Base-by-base conservation (phyloP, 345 rosid genomes). In the Ceriops decandra region DNA sequence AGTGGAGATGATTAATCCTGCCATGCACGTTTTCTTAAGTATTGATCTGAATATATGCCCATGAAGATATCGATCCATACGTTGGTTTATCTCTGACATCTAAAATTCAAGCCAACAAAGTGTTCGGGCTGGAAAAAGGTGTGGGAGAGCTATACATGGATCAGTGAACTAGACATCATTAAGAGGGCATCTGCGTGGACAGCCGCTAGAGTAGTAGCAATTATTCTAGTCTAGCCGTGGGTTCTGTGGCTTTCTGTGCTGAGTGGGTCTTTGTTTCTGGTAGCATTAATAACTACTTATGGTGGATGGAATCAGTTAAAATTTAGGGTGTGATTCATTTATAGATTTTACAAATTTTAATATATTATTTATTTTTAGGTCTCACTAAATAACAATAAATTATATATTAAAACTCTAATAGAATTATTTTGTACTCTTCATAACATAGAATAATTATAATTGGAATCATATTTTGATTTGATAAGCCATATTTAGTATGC, bases 81-180 rank as follows among this genome's bases (percentile, higher is more conserved):
- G 16, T 42, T 11, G 47, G 73, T 81, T 76, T 81, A 53, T 22
- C 20, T 63, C 53, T 27, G 52, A 71, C 42, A 72, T 53, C 67
- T 60, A 70, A 65, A 56, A 60, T 59, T 60, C 38, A 38, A 67
- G 22, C 38, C 38, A 52, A 28, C 28, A 22, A 21, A 59, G 31
- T 26, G 38, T 46, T 42, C 72, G 79, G 77, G 33, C 64, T 72
- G 9, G n/a, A 53, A 71, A 57, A 71, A 57, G 22, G 53, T 58
- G 69, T 38, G 36, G 58, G 57, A 69, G 49, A 71, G 10, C 64
- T 31, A 46, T 60, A 27, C 30, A 72, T 61, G 60, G 64, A 76
- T 54, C 67, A 62, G 70, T 0, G 47, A 42, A 16, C 46, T 52
- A 6, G 79, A 64, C 70, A 75, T 81, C 67, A 81, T 76, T 78